Evolutionary conservation across 352 stramenopile species (phyloP).

Genomic region (Pythium aristosporum): DNA sequence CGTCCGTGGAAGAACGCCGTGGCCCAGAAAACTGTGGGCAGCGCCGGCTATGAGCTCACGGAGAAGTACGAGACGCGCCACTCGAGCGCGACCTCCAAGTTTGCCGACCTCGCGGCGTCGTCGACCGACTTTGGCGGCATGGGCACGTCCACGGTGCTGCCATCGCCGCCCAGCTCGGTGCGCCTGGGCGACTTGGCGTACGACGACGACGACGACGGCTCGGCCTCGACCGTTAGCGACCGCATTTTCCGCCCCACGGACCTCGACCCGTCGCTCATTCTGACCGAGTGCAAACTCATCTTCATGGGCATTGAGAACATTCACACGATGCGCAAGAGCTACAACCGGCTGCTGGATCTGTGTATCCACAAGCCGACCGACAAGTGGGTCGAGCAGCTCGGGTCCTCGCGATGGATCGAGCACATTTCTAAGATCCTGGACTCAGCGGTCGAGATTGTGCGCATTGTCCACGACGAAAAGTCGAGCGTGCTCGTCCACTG

Average conservation of each 20-base stretch:
- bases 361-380: conserved; percentile 63
- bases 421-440: conserved; percentile 79
- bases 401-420: conserved; percentile 70
- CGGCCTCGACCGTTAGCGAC: conserved; percentile 24
- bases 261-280: conserved; percentile 42
- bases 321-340: conserved; percentile 88
- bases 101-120: conserved; percentile 49
- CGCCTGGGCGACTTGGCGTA: conserved; percentile 13
- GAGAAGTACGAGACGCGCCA: conserved; percentile 79
- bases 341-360: conserved; percentile 73
- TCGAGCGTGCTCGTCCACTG: conserved; percentile 92
- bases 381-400: conserved; percentile 82
- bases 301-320: conserved; percentile 94
- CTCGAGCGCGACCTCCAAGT: conserved; percentile 56
- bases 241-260: conserved; percentile 16
- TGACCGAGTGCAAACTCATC: conserved; percentile 82
- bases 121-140: conserved; percentile 28
- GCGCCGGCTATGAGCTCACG: conserved; percentile 87
- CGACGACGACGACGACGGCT: conserved; percentile 29
- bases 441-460: conserved; percentile 81
- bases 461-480: conserved; percentile 73
- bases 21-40: conserved; percentile 88
- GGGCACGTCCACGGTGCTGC: conserved; percentile 26
- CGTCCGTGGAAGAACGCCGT: conserved; percentile 89
- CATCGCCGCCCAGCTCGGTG: conserved; percentile 14